These are phyloP conservation scores for Teratosphaeriaceae sp. DNA, from an alignment of 2,329 filamentous ascomycete genomes.

Conservation along the genomic window DNA sequence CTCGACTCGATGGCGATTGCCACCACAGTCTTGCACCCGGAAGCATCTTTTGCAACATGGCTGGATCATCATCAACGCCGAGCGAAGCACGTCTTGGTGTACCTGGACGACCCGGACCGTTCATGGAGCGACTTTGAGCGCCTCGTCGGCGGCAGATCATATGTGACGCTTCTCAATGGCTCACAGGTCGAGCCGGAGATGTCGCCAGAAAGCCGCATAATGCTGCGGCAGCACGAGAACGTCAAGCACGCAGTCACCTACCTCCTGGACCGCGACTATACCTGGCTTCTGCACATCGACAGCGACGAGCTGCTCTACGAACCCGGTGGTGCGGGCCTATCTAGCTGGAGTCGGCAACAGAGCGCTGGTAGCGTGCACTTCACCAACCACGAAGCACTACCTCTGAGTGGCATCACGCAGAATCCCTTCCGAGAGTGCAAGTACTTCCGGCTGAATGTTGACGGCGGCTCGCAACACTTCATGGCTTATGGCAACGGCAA, in stretches of 20 bases:
- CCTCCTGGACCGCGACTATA: not conserved
- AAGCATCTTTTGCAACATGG: not conserved
- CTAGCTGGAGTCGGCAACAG: not conserved
- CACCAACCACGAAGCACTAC: slow-evolving; percentile 6
- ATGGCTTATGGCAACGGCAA: slow-evolving; percentile 6
- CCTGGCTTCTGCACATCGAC: slow-evolving; percentile 5
- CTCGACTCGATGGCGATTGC: slow-evolving; percentile 1
- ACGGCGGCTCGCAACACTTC: not conserved
- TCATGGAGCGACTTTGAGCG: not conserved
- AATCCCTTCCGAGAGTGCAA: not conserved
- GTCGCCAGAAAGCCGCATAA: slow-evolving; percentile 4
- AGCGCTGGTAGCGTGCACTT: not conserved
- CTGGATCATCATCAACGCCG: slow-evolving; percentile 2
- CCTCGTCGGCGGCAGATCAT: not conserved
- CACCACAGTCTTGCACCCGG: slow-evolving; percentile 3
- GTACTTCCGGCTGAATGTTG: not conserved
- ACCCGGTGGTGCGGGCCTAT: not conserved
- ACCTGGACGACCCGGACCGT: slow-evolving; percentile 3
- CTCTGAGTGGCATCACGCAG: not conserved
- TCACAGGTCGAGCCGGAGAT: slow-evolving; percentile 1
- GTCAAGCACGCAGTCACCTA: not conserved
- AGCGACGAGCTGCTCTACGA: slow-evolving; percentile 6
- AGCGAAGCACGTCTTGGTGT: not conserved
- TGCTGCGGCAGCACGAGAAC: slow-evolving; percentile 3
- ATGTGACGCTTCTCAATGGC: not conserved